Evolutionary conservation across 2,329 filamentous ascomycete genomes (phyloP), one percentile per base, ranked within the genome.

Genomic region (Talaromyces sp.): DNA sequence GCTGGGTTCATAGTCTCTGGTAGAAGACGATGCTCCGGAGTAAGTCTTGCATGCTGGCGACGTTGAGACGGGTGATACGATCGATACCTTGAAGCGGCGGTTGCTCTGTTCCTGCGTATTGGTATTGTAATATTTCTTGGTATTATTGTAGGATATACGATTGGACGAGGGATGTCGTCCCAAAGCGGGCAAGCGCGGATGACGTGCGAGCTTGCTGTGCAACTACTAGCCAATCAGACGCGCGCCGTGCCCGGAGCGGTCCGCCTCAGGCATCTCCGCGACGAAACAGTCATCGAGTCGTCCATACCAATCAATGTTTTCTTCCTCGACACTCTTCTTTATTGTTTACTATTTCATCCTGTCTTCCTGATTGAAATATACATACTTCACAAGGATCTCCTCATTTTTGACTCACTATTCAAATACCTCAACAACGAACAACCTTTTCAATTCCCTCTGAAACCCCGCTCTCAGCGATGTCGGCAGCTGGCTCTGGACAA

Each of bases 391-490:
- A n/a, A 38, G 35, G 14, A 38, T n/a, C 14, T 14, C 8, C 35
- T 38, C 17, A 4, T 38, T 38, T 38, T 38, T n/a, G 5, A 8
- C 3, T 3, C 14, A 38, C 4, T n/a, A 2, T 38, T 38, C 6
- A 38, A 38, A n/a, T 14, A 7, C 17, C 7, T 38, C n/a, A 38
- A 38, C 1, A 17, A 38, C 17, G 3, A 17, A 12, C 31, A 19
- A 19, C 29, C n/a, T 27, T 27, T 51, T 41, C 19, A 41, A 52
- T 50, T 24, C 35, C 53, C n/a, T 19, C 66, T 68, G 63, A 65
- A 24, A n/a, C 21, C 71, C 66, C 65, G 66, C 64, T 69, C 72
- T 43, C 57, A 56, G 72, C 71, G 72, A 75, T 75, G 73, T 75
- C 73, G 70, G 72, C 69, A 56, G 68, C 72, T 64, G 68, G 67